A percentile compares a stretch with the other conserved stretches of the same genome.
Evolutionary conservation across 1,284 basidiomycete genomes (phyloP).

Genomic region (Ustilago xerochloae): DNA sequence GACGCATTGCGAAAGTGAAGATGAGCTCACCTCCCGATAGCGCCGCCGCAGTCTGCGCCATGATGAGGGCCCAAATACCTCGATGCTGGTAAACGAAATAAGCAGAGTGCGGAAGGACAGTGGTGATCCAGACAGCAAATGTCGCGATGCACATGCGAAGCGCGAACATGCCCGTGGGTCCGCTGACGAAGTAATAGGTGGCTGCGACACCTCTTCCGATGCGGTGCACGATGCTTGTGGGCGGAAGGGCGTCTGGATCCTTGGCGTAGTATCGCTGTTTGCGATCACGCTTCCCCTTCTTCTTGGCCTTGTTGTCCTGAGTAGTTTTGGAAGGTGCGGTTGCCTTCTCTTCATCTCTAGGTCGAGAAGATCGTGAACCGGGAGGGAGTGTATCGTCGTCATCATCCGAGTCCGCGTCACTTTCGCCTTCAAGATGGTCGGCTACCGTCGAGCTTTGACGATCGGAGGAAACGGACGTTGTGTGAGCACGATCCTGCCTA

Average conservation of each 20-base stretch:
- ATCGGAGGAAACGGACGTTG: background rate
- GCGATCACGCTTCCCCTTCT: constrained; percentile 2
- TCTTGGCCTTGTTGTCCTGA: background rate
- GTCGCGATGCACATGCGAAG: constrained; percentile 72
- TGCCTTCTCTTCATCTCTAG: constrained; percentile 33
- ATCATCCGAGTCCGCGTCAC: constrained; percentile 15
- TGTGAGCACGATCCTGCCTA: constrained; percentile 29
- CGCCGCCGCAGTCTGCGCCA: constrained; percentile 61
- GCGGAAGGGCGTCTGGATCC: constrained; percentile 81
- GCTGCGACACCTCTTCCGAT: constrained; percentile 52
- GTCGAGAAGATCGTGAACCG: background rate
- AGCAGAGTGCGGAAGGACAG: constrained; percentile 34
- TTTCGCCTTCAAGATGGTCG: constrained; percentile 21
- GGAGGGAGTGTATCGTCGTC: constrained; percentile 4
- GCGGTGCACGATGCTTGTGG: constrained; percentile 62
- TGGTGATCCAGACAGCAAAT: constrained; percentile 74
- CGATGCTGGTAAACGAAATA: constrained; percentile 63
- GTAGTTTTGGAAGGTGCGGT: background rate
- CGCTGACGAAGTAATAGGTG: constrained; percentile 29
- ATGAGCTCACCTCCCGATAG: constrained; percentile 61
- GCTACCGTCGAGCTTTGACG: background rate
- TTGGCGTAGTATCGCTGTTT: constrained; percentile 68
- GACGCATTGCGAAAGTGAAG: constrained; percentile 51
- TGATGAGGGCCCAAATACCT: constrained; percentile 64
- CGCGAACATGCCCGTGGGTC: constrained; percentile 75